phyloP scores from a whole-genome alignment of 805 yeast species.

The Candida nitratophila region DNA sequence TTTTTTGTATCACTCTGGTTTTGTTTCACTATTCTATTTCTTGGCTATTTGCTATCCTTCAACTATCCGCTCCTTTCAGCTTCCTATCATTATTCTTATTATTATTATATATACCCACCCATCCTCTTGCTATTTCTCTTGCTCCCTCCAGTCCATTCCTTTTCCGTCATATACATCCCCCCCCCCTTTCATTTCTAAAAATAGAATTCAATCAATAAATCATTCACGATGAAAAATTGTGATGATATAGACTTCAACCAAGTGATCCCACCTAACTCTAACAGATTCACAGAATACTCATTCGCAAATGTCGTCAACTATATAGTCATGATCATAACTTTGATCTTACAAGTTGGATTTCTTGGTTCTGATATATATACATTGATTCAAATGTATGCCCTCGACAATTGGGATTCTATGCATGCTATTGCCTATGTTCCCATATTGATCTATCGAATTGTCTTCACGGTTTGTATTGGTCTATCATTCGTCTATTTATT shows the following conservation, averaged over 20 bases:
- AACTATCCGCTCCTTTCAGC: neutral
- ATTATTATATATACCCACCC: no score
- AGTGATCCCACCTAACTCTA: neutral
- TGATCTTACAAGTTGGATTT: conserved; percentile 45
- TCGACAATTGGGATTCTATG: conserved; percentile 35
- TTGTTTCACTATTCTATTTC: no score
- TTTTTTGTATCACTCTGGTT: neutral
- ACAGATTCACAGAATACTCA: conserved; percentile 20
- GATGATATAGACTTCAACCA: neutral
- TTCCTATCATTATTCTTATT: no score
- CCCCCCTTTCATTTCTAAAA: no score
- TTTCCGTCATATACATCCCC: no score
- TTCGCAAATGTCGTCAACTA: conserved; percentile 39
- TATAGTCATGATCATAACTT: conserved; percentile 28
- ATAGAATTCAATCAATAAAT: no score
- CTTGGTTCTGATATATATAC: conserved; percentile 73
- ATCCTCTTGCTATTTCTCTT: no score
- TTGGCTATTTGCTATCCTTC: no score
- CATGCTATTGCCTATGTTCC: conserved; percentile 27
- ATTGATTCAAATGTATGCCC: conserved; percentile 64
- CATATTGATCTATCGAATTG: conserved; percentile 20
- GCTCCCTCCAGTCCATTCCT: no score
- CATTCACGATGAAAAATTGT: no score
- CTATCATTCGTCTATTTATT: conserved; percentile 53
- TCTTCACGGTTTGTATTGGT: conserved; percentile 59